Evolutionary conservation across 768 basidiomycete species (phyloP), one percentile per base, ranked within the genome.

Genomic region (Phylloporus arenicola): DNA sequence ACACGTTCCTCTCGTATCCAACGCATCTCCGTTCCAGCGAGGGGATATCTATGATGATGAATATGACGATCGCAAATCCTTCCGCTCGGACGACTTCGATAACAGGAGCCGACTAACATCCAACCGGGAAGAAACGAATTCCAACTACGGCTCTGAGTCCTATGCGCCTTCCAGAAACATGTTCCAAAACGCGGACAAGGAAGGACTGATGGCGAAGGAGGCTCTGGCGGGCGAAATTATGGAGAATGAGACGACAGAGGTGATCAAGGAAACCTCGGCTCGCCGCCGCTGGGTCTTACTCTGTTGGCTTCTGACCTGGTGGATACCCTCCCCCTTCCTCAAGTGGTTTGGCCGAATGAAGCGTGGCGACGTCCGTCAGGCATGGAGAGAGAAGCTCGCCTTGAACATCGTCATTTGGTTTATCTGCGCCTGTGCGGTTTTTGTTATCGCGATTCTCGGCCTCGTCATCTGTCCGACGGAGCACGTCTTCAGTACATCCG

Each of bases 351-450:
- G 95, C 1, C 78, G 90, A 25, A 96, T 97, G 93, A 96, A 97
- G 72, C 86, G 95, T 7, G 67, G 86, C 55, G 96, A 99, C 60
- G 77, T 99, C 20, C 82, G 88, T 22, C 92, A 97, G 68, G 96
- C 96, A 2, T 99, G 96, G 96, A 75, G 95, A 51, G 96, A 98
- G 70, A 98, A 99, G 69, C 75, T 97, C 1, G 90, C 92, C 3
- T 79, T 97, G 62, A 97, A 98, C 68, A 69, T 99, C 51, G 74
- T 99, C 70, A 98, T 99, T 59, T 97, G 94, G 95, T 82, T 96
- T 62, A 74, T 89, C 27, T 97, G 93, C 55, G 86, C 68, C n/a
- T 82, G 82, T 58, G 85, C 92, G 1, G 77, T 93, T 42, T 98
- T 99, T 68, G 88, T 99, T 61, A 94, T 98, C 61, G 91, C 90